A percentile compares a stretch with the other conserved stretches of the same genome.
phyloP scores from a whole-genome alignment of 163 green algal species.

The Prototheca stagnorum region DNA sequence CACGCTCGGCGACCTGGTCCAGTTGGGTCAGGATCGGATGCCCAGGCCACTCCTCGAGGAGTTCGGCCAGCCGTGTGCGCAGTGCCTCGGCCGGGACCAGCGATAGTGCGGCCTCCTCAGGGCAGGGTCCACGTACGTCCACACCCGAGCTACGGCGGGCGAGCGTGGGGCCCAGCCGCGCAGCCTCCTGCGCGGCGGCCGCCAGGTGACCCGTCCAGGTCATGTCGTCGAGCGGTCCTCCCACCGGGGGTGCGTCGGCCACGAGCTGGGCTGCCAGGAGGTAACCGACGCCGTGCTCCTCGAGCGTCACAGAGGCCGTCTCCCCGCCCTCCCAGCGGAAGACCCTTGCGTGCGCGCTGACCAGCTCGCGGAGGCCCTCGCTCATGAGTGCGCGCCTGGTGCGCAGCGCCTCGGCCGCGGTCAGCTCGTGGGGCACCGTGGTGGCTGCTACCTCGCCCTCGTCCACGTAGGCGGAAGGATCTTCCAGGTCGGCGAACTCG shows the following conservation, averaged over 20 bases:
- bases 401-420: too few relatives aligned
- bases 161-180: neutral
- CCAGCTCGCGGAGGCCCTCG: conserved; percentile 45
- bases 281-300: neutral
- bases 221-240: neutral
- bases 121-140: conserved; percentile 24
- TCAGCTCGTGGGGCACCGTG: too few relatives aligned
- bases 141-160: conserved; percentile 3
- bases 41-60: conserved; percentile 85
- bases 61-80: conserved; percentile 25
- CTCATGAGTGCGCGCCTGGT: too few relatives aligned
- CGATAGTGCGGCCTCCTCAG: conserved; percentile 63
- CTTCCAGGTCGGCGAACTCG: conserved; percentile 58
- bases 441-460: neutral
- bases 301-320: neutral
- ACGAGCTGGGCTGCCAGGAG: neutral
- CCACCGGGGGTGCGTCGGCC: neutral
- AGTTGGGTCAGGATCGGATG: conserved; percentile 74
- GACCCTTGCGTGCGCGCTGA: conserved; percentile 35
- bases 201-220: neutral
- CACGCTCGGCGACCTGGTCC: conserved; percentile 46
- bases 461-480: conserved; percentile 6
- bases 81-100: conserved; percentile 41
- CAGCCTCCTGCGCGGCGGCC: neutral
- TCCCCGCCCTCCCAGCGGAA: neutral